Percentiles rank a stretch among this genome's conserved stretches.
phyloP scores from a whole-genome alignment of 2,329 filamentous ascomycete species.

The Knufia petricola region DNA sequence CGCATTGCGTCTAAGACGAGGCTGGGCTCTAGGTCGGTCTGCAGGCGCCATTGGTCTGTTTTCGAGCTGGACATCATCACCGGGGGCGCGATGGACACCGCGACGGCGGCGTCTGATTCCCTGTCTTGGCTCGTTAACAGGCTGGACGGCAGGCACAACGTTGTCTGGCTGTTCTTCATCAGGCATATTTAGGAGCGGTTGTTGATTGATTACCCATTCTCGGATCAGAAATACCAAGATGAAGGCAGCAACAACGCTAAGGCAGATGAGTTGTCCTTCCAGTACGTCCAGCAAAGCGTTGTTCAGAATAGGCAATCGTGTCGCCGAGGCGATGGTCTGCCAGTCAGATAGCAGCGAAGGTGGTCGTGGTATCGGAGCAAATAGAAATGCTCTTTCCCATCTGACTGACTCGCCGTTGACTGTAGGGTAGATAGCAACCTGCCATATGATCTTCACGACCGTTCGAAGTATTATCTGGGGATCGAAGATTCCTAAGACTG shows the following conservation, averaged over 20 bases:
- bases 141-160: slow-evolving; percentile 11
- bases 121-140: slow-evolving; percentile 10
- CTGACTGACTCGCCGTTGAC: not conserved
- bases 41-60: not conserved
- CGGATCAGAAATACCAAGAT: slow-evolving; percentile 94
- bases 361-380: slow-evolving; percentile 25
- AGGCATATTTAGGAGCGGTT: slow-evolving; percentile 80
- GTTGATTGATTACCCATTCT: slow-evolving; percentile 97
- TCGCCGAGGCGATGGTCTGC: slow-evolving; percentile 46
- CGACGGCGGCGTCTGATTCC: not conserved
- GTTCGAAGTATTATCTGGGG: slow-evolving; percentile 22
- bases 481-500: slow-evolving; percentile 15
- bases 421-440: not conserved
- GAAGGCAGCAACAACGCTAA: slow-evolving; percentile 84
- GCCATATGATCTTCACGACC: slow-evolving; percentile 2
- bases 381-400: slow-evolving; percentile 7
- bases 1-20: slow-evolving; percentile 9
- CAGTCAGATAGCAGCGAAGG: slow-evolving; percentile 51
- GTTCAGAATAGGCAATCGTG: slow-evolving; percentile 63
- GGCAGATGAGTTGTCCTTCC: slow-evolving; percentile 88
- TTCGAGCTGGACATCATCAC: slow-evolving; percentile 1
- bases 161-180: slow-evolving; percentile 43
- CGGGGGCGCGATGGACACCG: not conserved
- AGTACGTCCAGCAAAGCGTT: slow-evolving; percentile 69
- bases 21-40: not conserved